Percentiles rank a stretch among this genome's conserved stretches.
These are phyloP conservation scores for Saururus chinensis DNA, from an alignment of 164 flowering plant genomes.

Conservation along the genomic window DNA sequence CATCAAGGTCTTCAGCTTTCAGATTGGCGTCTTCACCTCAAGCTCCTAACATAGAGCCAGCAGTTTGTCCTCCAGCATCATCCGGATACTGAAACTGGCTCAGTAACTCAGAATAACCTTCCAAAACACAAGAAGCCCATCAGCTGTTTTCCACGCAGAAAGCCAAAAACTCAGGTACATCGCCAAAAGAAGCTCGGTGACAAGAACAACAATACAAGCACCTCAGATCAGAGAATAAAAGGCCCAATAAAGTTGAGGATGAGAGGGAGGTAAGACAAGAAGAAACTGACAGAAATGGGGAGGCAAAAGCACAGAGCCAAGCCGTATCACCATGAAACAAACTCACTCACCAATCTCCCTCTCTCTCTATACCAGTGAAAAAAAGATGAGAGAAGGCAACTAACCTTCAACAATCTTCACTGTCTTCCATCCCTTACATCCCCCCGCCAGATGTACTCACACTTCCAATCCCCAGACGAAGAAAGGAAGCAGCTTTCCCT, in stretches of 20 bases:
- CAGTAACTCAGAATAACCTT: no score
- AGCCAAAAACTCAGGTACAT: no score
- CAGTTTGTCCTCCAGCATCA: neutral
- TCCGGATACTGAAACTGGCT: neutral
- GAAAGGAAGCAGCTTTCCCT: constrained; percentile 34
- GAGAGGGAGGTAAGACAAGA: constrained; percentile 2
- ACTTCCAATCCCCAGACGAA: constrained; percentile 22
- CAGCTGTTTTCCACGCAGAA: no score
- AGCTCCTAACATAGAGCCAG: neutral
- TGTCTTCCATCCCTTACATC: no score
- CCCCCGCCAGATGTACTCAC: no score
- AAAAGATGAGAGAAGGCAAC: constrained; percentile 7
- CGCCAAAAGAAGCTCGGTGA: no score
- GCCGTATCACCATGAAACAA: constrained; percentile 16
- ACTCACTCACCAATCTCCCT: constrained; percentile 37
- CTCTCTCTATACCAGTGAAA: neutral
- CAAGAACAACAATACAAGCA: constrained; percentile 3
- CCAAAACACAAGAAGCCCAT: no score
- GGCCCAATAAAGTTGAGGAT: constrained; percentile 3
- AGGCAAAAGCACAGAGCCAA: constrained; percentile 10
- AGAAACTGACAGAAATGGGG: constrained; percentile 20
- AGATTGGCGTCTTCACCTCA: constrained; percentile 2
- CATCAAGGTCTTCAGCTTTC: constrained; percentile 52
- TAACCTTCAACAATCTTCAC: constrained; percentile 53
- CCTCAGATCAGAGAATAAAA: neutral